Evolutionary conservation across 257 asterid genomes (phyloP).

Genomic region (Verbascum thapsus): DNA sequence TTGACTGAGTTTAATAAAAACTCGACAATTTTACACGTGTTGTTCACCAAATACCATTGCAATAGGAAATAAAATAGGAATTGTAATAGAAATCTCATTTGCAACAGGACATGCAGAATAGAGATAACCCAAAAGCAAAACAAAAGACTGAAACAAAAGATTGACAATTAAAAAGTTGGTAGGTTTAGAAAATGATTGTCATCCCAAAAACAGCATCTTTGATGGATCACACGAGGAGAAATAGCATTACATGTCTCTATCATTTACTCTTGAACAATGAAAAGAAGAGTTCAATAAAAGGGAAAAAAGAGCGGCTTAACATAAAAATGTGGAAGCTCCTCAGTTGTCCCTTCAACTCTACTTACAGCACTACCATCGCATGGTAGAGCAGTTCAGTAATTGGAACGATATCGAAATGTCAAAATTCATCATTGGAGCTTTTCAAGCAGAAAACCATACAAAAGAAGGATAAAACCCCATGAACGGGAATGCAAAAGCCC

Average conservation of each 20-base stretch:
- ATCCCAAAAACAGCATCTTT: not conserved
- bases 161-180: no score
- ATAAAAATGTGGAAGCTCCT: constrained; percentile 42
- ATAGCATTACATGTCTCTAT: not conserved
- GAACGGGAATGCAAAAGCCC: constrained; percentile 13
- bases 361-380: constrained; percentile 38
- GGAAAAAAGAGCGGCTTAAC: not conserved
- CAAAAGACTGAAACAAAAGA: no score
- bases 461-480: not conserved
- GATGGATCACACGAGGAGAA: not conserved
- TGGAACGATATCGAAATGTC: constrained; percentile 50
- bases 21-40: no score
- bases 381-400: constrained; percentile 53
- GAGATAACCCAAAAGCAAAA: no score
- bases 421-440: constrained; percentile 62
- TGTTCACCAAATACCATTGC: no score
- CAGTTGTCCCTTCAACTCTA: constrained; percentile 75
- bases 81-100: no score
- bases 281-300: not conserved
- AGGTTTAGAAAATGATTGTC: no score
- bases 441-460: not conserved
- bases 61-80: no score
- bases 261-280: not conserved
- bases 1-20: no score
- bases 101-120: no score